Evolutionary conservation across 306 rosid genomes (phyloP).

Genomic region (Myrica gale): DNA sequence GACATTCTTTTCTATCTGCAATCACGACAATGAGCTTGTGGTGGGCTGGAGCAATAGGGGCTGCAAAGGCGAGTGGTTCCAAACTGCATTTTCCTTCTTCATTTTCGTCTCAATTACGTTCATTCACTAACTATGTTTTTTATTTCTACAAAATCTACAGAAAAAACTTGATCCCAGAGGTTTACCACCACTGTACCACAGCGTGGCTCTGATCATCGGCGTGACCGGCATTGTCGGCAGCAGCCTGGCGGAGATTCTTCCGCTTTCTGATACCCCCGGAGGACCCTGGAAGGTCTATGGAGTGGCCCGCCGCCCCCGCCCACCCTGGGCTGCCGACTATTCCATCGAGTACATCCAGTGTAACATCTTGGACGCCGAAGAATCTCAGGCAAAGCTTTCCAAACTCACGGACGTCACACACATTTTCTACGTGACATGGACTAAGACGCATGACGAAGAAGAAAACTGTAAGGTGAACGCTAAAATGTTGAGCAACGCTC

Average conservation of each 20-base stretch:
- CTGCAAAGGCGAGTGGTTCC: slow-evolving; percentile 35
- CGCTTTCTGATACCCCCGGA: slow-evolving; percentile 67
- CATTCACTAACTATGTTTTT: not conserved
- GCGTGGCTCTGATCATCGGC: slow-evolving; percentile 61
- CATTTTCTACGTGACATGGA: slow-evolving; percentile 68
- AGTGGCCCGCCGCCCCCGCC: slow-evolving; percentile 67
- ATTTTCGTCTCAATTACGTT: not conserved
- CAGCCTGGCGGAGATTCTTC: slow-evolving; percentile 79
- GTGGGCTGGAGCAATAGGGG: slow-evolving; percentile 66
- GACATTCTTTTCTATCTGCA: not conserved
- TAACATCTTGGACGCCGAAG: slow-evolving; percentile 55
- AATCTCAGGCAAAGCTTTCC: slow-evolving; percentile 59
- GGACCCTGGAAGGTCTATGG: slow-evolving; percentile 85
- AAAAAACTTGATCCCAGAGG: slow-evolving; percentile 48
- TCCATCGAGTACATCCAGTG: slow-evolving; percentile 65
- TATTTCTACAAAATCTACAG: slow-evolving; percentile 26
- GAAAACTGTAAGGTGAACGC: slow-evolving; percentile 61
- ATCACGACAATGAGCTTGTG: slow-evolving; percentile 49
- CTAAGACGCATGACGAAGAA: slow-evolving; percentile 42
- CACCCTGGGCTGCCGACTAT: slow-evolving; percentile 61
- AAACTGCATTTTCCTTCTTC: not conserved
- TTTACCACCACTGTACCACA: slow-evolving; percentile 35
- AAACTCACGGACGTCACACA: slow-evolving; percentile 58
- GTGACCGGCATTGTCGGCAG: slow-evolving; percentile 74
- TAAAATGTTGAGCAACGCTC: slow-evolving; percentile 50